Evolutionary conservation across 495 filamentous ascomycete genomes (phyloP).

Genomic region (Aspergillus olivimuriae): DNA sequence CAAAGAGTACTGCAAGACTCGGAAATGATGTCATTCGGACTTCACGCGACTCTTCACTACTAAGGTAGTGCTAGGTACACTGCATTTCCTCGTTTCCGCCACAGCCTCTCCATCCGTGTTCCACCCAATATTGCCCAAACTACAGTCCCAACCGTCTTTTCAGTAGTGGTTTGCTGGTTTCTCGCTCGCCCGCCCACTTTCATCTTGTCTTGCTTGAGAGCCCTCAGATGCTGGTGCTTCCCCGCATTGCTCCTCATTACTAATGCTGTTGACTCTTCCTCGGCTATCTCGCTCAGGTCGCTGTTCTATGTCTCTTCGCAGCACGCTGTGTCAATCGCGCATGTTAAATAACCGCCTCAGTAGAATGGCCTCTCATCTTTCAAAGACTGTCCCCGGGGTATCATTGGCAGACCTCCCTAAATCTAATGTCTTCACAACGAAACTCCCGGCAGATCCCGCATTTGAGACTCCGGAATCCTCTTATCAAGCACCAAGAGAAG

Average conservation of each 20-base stretch:
- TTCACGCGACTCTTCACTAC: no score
- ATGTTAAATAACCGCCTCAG: slow-evolving; percentile 18
- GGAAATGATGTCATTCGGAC: not conserved
- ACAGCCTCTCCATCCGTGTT: no score
- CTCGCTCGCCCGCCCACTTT: no score
- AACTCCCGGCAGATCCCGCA: slow-evolving; percentile 66
- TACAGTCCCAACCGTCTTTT: no score
- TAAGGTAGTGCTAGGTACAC: no score
- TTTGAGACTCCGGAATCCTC: slow-evolving; percentile 78
- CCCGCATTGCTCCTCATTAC: not conserved
- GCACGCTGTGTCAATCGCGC: slow-evolving; percentile 10
- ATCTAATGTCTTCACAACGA: slow-evolving; percentile 75
- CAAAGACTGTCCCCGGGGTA: slow-evolving; percentile 21
- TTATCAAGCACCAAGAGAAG: slow-evolving; percentile 67
- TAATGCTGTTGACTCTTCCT: not conserved
- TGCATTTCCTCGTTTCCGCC: no score
- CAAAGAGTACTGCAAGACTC: not conserved
- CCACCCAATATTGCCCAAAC: no score
- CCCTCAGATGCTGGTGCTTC: not conserved
- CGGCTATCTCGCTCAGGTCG: not conserved
- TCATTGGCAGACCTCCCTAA: slow-evolving; percentile 73
- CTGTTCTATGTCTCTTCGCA: slow-evolving; percentile 24
- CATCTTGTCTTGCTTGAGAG: no score
- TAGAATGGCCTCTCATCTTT: slow-evolving; percentile 51
- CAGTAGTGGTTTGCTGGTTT: no score